Conservation (phyloP, 2,329 filamentous ascomycete genomes). For the Periconia digitata region DNA sequence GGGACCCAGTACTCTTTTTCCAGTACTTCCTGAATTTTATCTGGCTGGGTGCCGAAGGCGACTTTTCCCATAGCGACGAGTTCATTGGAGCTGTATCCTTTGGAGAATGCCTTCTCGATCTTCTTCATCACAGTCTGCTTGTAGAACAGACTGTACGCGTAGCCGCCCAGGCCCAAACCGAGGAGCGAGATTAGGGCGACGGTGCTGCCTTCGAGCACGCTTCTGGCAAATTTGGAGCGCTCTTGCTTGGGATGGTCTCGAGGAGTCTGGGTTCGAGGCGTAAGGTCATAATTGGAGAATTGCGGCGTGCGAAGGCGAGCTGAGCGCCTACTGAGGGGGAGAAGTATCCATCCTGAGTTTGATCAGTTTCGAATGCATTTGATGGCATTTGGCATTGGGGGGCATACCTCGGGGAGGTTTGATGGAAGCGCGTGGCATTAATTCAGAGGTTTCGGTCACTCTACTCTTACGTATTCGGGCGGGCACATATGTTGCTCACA, state of each 20-base stretch:
- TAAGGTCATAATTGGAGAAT: slow-evolving; percentile 13
- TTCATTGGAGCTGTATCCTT: slow-evolving; percentile 38
- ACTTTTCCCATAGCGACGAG: slow-evolving; percentile 33
- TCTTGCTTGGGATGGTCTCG: slow-evolving; percentile 16
- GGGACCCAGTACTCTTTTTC: slow-evolving; percentile 72
- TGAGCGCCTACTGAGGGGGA: slow-evolving; percentile 27
- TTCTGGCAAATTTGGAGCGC: slow-evolving; percentile 32
- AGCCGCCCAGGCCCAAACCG: slow-evolving; percentile 36
- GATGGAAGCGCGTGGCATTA: slow-evolving; percentile 29
- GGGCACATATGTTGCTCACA: neutral
- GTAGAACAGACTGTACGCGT: slow-evolving; percentile 38
- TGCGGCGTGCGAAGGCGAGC: slow-evolving; percentile 15
- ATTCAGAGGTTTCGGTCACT: neutral
- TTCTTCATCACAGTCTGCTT: slow-evolving; percentile 32
- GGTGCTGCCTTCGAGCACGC: slow-evolving; percentile 38
- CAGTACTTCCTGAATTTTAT: slow-evolving; percentile 30
- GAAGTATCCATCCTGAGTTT: slow-evolving; percentile 28
- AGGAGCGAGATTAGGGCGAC: slow-evolving; percentile 38
- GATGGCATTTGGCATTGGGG: neutral
- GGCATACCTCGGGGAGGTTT: slow-evolving; percentile 21
- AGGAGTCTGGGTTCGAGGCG: neutral
- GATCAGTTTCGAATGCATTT: slow-evolving; percentile 6
- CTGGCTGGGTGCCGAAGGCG: slow-evolving; percentile 29
- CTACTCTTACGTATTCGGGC: neutral
- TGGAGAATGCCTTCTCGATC: slow-evolving; percentile 38